phyloP scores from a whole-genome alignment of 2,329 filamentous ascomycete genomes.

The Colletotrichum costaricense region DNA sequence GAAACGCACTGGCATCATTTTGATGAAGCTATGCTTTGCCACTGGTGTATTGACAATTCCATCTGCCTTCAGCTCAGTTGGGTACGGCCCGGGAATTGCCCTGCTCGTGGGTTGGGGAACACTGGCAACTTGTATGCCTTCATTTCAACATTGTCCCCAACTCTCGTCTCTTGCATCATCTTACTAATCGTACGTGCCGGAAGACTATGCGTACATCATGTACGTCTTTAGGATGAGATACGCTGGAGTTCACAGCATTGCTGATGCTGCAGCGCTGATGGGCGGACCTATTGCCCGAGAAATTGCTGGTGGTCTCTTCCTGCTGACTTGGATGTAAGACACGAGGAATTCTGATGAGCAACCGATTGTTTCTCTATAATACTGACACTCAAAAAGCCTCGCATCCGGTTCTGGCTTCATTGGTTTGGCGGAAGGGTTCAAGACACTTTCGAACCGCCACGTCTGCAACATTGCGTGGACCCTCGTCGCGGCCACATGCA shows the following conservation, averaged over 20 bases:
- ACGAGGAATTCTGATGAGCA: no score
- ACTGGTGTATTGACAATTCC: conserved; percentile 43
- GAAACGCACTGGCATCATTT: conserved; percentile 39
- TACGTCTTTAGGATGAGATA: conserved; percentile 41
- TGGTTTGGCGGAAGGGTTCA: no score
- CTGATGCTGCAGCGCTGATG: conserved; percentile 40
- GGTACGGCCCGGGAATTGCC: conserved; percentile 38
- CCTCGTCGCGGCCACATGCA: no score
- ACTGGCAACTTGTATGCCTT: conserved; percentile 39
- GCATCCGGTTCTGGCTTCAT: no score
- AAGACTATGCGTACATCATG: conserved; percentile 43
- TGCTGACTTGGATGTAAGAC: no score
- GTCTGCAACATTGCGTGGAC: no score
- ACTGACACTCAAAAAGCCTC: no score
- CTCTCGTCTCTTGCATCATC: no score
- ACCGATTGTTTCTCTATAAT: no score
- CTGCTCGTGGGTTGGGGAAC: conserved; percentile 38
- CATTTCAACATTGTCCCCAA: no score
- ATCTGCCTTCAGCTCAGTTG: conserved; percentile 39
- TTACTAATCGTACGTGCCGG: background rate
- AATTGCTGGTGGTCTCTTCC: no score
- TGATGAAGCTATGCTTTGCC: conserved; percentile 41
- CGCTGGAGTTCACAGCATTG: conserved; percentile 41
- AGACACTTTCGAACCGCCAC: no score
- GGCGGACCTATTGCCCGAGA: conserved; percentile 18